These are phyloP conservation scores for Stentor coeruleus DNA, from an alignment of 73 alveolate species.

Conservation along the genomic window DNA sequence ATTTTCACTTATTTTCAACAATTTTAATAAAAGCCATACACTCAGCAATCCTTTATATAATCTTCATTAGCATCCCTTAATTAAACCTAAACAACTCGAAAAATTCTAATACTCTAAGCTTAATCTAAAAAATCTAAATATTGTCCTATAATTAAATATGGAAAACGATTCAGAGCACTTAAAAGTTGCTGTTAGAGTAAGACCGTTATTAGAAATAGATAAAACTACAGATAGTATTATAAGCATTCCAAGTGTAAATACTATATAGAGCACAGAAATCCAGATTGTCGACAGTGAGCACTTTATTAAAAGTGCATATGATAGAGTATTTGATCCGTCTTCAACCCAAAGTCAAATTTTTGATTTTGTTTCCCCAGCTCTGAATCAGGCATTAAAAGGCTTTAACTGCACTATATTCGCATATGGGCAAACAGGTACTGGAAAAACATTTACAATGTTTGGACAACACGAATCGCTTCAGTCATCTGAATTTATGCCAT, in stretches of 20 bases:
- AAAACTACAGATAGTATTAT: constrained; percentile 30
- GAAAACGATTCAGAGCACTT: constrained; percentile 14
- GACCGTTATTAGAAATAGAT: constrained; percentile 59
- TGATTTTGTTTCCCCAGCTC: constrained; percentile 22
- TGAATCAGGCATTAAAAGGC: constrained; percentile 33
- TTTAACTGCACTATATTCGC: constrained; percentile 52
- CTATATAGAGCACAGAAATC: constrained; percentile 40
- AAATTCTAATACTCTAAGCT: too few species aligned
- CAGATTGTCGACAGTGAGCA: constrained; percentile 30
- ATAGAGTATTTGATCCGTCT: constrained; percentile 41
- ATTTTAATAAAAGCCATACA: too few species aligned
- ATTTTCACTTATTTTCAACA: too few species aligned
- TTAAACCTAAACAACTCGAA: too few species aligned
- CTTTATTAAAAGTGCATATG: constrained; percentile 27
- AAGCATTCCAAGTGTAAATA: constrained; percentile 46
- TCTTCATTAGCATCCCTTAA: too few species aligned
- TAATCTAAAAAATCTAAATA: too few species aligned
- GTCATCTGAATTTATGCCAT: too few species aligned
- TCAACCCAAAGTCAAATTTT: constrained; percentile 50
- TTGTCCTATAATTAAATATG: too few species aligned
- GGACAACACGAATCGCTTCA: constrained; percentile 38
- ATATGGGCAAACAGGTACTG: constrained; percentile 57
- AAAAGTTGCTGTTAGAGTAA: constrained; percentile 64
- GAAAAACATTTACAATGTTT: constrained; percentile 50
- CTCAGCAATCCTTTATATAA: too few species aligned